Evolutionary conservation across 129 eudicot species (phyloP).

Genomic region (Apium graveolens): DNA sequence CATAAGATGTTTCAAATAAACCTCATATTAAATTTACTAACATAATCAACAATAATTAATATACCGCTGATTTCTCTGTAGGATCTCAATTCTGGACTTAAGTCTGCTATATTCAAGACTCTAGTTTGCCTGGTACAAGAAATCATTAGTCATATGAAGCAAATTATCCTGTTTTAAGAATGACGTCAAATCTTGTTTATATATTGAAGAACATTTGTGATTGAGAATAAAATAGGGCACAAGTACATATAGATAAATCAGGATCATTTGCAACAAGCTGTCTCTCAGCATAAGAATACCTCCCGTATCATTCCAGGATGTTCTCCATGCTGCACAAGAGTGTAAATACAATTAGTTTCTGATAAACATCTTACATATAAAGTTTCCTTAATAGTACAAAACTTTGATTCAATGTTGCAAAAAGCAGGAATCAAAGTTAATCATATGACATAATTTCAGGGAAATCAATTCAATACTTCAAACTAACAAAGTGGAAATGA

Average conservation of each 20-base stretch:
- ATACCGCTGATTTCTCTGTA: slow-evolving; percentile 67
- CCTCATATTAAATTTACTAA: too few species aligned
- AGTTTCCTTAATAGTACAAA: background rate
- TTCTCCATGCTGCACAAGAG: slow-evolving; percentile 66
- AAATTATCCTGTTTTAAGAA: background rate
- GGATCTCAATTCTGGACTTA: slow-evolving; percentile 73
- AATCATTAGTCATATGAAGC: background rate
- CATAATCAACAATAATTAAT: background rate
- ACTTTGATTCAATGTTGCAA: background rate
- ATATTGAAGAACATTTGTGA: too few species aligned
- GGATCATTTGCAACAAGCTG: slow-evolving; percentile 54
- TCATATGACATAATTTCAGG: too few species aligned
- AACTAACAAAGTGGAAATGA: background rate
- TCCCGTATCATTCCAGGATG: slow-evolving; percentile 78
- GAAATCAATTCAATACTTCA: background rate
- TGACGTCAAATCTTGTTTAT: background rate
- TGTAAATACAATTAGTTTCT: background rate
- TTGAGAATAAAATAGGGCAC: background rate
- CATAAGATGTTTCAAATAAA: background rate
- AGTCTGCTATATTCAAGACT: slow-evolving; percentile 75
- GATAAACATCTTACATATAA: too few species aligned
- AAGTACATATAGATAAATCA: slow-evolving; percentile 34
- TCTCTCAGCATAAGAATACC: slow-evolving; percentile 80
- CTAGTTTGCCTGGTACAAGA: slow-evolving; percentile 55
- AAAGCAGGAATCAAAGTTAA: too few species aligned